Percentiles rank a stretch among this genome's conserved stretches.
Evolutionary conservation across 352 stramenopile genomes (phyloP).

Genomic region (Hyaloperonospora arabidopsidis): DNA sequence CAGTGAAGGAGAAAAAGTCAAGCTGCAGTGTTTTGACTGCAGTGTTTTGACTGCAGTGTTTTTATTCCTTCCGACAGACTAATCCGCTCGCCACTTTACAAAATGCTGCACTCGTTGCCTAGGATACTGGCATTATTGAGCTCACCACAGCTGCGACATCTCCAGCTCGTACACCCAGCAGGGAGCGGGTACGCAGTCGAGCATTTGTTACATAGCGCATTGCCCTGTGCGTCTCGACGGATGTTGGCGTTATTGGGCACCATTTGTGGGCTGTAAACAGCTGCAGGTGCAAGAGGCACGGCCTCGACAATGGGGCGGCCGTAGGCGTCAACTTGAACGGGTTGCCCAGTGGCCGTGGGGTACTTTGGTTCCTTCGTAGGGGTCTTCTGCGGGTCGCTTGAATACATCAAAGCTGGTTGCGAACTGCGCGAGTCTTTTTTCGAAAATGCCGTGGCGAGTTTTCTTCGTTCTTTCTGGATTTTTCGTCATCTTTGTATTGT

Average conservation of each 20-base stretch:
- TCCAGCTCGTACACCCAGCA: slow-evolving; percentile 59
- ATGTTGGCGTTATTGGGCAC: slow-evolving; percentile 67
- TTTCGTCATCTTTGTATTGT: background rate
- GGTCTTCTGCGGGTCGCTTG: slow-evolving; percentile 23
- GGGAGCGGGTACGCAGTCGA: slow-evolving; percentile 60
- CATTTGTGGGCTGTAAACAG: slow-evolving; percentile 22
- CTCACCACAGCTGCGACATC: slow-evolving; percentile 60
- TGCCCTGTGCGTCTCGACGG: slow-evolving; percentile 51
- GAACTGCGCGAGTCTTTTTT: background rate
- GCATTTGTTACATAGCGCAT: slow-evolving; percentile 73
- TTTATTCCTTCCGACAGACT: too few relatives aligned
- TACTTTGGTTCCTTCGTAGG: slow-evolving; percentile 11
- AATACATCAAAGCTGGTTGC: slow-evolving; percentile 17
- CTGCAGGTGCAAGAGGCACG: slow-evolving; percentile 20
- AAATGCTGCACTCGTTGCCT: slow-evolving; percentile 59
- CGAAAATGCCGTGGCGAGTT: too few relatives aligned
- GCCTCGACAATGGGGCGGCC: slow-evolving; percentile 42
- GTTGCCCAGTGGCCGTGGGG: slow-evolving; percentile 28
- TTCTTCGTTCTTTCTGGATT: slow-evolving; percentile 3
- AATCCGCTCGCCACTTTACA: too few relatives aligned
- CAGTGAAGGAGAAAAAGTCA: too few relatives aligned
- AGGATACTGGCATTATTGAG: slow-evolving; percentile 77
- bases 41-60: too few relatives aligned
- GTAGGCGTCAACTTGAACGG: slow-evolving; percentile 37
- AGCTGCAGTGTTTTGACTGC: too few relatives aligned